Evolutionary conservation across 2,329 filamentous ascomycete genomes (phyloP).

Genomic region (Phaeosphaeria sp.): DNA sequence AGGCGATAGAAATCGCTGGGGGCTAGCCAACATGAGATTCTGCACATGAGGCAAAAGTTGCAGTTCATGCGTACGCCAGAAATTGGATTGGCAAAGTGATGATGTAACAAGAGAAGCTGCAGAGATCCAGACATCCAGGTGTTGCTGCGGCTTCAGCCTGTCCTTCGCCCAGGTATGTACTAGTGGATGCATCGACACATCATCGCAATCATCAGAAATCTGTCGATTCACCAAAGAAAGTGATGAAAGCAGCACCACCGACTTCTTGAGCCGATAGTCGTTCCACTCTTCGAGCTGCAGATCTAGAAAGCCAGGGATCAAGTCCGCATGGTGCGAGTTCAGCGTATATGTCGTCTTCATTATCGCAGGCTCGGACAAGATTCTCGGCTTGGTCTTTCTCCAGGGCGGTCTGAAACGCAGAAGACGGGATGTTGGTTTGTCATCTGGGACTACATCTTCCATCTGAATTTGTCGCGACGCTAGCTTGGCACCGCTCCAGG

Average conservation of each 20-base stretch:
- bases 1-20: too few species aligned
- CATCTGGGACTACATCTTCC: too few species aligned
- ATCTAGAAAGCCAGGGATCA: not conserved
- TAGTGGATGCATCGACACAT: not conserved
- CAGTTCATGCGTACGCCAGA: too few species aligned
- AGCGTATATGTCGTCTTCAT: too few species aligned
- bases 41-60: too few species aligned
- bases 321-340: too few species aligned
- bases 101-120: not conserved
- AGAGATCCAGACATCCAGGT: not conserved
- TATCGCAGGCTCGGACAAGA: too few species aligned
- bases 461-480: too few species aligned
- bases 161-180: not conserved
- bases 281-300: not conserved
- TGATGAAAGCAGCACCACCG: not conserved
- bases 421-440: too few species aligned
- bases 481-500: slow-evolving; percentile 20
- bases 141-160: not conserved
- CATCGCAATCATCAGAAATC: not conserved
- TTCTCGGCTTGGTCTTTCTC: not conserved
- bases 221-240: not conserved
- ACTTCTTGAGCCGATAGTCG: not conserved
- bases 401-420: not conserved
- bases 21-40: too few species aligned
- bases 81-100: too few species aligned